Evolutionary conservation across 164 flowering plant species (phyloP), one percentile per base, ranked within the genome.

Genomic region (Stephania japonica): DNA sequence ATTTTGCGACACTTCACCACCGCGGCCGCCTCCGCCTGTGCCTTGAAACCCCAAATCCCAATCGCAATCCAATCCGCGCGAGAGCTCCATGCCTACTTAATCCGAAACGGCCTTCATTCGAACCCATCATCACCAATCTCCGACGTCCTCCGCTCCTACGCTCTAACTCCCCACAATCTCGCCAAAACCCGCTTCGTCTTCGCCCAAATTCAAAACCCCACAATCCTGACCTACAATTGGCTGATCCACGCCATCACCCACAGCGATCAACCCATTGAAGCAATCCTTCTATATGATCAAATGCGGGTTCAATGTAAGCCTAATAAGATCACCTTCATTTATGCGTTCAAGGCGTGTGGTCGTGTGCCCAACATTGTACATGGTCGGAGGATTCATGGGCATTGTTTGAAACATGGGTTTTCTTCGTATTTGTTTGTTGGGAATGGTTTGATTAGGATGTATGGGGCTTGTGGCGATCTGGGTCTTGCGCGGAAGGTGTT

Each of bases 381-480:
- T 23, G 91, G 91, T 0, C 73, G 70, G 71, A 84, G 70, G 80
- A 61, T 87, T 56, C 91, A 86, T 79, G 78, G 62, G 62, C 85
- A 82, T 49, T 78, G 70, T 23, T 7, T 85, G 61, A 88, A 88
- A 80, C 81, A 81, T 68, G 93, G 93, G 78, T 85, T 82, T 75
- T 82, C 43, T 3, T 73, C 80, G 12, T 75, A 84, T 81, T 69
- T 84, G 67, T 86, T 73, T 75, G 90, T 88, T 24, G 77, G 80
- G 7, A 90, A 91, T 71, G 83, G 87, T 66, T 74, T 91, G 83
- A 83, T 90, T 70, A 83, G 78, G 41, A 80, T 84, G 90, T 88
- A 88, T 66, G 83, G 81, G 0, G 73, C 47, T 7, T 84, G 85
- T 70, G 80, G 86, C 63, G 75, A 77, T 25, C 26, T 83, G 85